A percentile compares a stretch with the other conserved stretches of the same genome.
phyloP scores from a whole-genome alignment of 441 rosid species.

The Erysimum cheiri region DNA sequence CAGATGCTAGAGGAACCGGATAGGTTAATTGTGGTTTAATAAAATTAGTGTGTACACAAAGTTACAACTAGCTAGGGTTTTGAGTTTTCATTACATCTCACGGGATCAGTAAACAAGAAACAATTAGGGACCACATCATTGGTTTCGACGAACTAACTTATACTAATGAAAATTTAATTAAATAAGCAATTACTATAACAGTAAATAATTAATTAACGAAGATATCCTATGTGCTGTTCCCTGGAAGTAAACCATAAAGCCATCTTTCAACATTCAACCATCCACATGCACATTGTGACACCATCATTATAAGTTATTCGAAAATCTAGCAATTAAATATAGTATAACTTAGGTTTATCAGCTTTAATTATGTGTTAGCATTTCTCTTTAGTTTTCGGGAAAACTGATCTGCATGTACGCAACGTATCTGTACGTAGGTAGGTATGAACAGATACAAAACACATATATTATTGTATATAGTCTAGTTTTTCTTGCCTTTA shows the following conservation, averaged over 20 bases:
- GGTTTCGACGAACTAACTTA: slow-evolving; percentile 44
- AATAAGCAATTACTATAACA: slow-evolving; percentile 16
- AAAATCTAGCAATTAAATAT: slow-evolving; percentile 28
- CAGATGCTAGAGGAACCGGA: neutral
- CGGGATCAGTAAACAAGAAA: slow-evolving; percentile 39
- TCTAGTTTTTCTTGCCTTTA: slow-evolving; percentile 31
- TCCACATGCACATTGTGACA: slow-evolving; percentile 52
- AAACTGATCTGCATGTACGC: slow-evolving; percentile 24
- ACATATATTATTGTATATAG: neutral
- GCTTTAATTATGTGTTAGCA: slow-evolving; percentile 23
- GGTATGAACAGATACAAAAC: slow-evolving; percentile 31
- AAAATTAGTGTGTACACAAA: slow-evolving; percentile 24
- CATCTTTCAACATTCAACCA: slow-evolving; percentile 49
- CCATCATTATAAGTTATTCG: slow-evolving; percentile 47
- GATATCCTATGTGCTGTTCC: slow-evolving; percentile 45
- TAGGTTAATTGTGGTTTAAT: neutral
- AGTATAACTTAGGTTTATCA: slow-evolving; percentile 38
- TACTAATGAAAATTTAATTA: neutral
- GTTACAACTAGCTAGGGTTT: slow-evolving; percentile 31
- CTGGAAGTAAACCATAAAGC: slow-evolving; percentile 45
- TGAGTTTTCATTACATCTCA: slow-evolving; percentile 44
- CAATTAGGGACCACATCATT: slow-evolving; percentile 65
- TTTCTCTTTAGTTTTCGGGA: slow-evolving; percentile 5
- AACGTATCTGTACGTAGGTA: slow-evolving; percentile 21
- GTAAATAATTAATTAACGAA: slow-evolving; percentile 22